phyloP scores from a whole-genome alignment of 139 green algal species.

The Mychonastes homosphaera region DNA sequence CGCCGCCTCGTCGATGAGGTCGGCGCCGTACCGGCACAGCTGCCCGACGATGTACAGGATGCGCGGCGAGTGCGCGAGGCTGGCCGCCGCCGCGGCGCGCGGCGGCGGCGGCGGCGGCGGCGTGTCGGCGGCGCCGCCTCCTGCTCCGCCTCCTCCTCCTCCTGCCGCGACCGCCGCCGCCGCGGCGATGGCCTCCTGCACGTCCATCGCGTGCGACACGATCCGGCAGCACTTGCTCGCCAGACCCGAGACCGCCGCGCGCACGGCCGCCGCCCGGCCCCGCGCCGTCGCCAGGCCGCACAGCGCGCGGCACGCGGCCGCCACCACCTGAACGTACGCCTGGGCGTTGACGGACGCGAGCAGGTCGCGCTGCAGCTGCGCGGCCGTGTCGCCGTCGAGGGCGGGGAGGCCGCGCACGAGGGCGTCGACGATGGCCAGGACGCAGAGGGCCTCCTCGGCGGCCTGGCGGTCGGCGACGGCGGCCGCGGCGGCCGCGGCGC shows the following conservation, averaged over 20 bases:
- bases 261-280: slow-evolving; percentile 5
- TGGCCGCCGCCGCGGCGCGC: too few species aligned
- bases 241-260: slow-evolving; percentile 4
- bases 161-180: too few species aligned
- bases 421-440: slow-evolving; percentile 39
- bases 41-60: slow-evolving; percentile 63
- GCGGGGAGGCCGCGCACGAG: slow-evolving; percentile 14
- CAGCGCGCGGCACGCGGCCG: slow-evolving; percentile 32
- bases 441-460: slow-evolving; percentile 45
- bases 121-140: not conserved
- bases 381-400: slow-evolving; percentile 20
- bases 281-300: slow-evolving; percentile 32
- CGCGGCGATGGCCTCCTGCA: too few species aligned
- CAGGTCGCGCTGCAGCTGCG: slow-evolving; percentile 45
- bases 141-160: too few species aligned
- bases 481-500: too few species aligned
- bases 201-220: not conserved
- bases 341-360: slow-evolving; percentile 36
- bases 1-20: slow-evolving; percentile 32
- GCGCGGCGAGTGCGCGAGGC: slow-evolving; percentile 11
- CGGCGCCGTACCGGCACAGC: slow-evolving; percentile 48
- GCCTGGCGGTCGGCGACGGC: slow-evolving; percentile 1
- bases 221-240: slow-evolving; percentile 12
- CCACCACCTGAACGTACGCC: slow-evolving; percentile 34
- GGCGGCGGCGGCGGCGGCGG: not conserved